Conservation (phyloP, 805 yeast genomes). For the Wickerhamiella nectarea region DNA sequence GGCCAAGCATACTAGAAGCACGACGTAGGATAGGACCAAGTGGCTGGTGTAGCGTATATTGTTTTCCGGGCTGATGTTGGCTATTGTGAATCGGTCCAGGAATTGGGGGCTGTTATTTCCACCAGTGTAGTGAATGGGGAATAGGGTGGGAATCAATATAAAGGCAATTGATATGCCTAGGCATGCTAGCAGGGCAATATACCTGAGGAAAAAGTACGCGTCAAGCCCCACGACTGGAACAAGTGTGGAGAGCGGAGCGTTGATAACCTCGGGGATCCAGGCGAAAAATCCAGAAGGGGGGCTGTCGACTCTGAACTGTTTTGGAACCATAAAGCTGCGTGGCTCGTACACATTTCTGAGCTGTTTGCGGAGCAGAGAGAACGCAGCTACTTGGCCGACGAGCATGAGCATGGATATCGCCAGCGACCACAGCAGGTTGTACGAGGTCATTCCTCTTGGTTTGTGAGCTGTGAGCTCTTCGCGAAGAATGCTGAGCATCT, state of each 20-base stretch:
- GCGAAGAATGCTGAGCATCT: conserved; percentile 14
- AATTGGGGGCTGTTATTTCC: conserved; percentile 28
- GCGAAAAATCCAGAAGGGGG: conserved; percentile 32
- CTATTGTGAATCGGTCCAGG: conserved; percentile 55
- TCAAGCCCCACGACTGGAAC: conserved; percentile 46
- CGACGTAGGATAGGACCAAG: conserved; percentile 42
- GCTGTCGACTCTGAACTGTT: conserved; percentile 24
- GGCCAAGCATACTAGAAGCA: conserved; percentile 43
- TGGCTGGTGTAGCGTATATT: conserved; percentile 45
- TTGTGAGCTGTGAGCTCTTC: conserved; percentile 10
- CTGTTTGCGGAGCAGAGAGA: conserved; percentile 27
- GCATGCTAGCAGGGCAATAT: conserved; percentile 36
- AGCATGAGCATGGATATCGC: conserved; percentile 32
- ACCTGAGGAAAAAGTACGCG: conserved; percentile 59
- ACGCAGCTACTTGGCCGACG: conserved; percentile 33
- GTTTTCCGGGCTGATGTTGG: conserved; percentile 46
- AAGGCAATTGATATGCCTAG: conserved; percentile 41
- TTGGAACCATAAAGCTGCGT: conserved; percentile 34
- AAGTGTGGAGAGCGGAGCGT: conserved; percentile 32
- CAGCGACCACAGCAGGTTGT: conserved; percentile 31
- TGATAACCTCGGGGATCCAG: conserved; percentile 41
- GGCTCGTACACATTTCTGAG: conserved; percentile 41
- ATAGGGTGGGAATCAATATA: conserved; percentile 42
- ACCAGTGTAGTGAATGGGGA: conserved; percentile 50
- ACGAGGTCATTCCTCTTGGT: conserved; percentile 15